Evolutionary conservation across 106 monocot genomes (phyloP).

Genomic region (Dioscorea zingiberensis): DNA sequence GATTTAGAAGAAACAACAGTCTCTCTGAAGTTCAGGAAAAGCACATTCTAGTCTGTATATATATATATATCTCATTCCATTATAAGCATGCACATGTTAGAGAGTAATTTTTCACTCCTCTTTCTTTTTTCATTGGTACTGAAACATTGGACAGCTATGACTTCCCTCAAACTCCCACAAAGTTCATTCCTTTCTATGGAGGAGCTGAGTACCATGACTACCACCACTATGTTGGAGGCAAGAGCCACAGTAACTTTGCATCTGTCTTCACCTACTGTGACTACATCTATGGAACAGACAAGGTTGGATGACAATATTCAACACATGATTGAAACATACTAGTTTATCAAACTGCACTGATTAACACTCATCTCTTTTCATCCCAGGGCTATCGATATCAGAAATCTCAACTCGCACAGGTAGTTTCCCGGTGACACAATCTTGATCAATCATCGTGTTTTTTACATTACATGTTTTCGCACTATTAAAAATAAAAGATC

Average conservation of each 20-base stretch:
- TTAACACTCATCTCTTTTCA: background rate
- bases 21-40: too few relatives aligned
- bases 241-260: constrained; percentile 92
- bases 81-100: too few relatives aligned
- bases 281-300: constrained; percentile 88
- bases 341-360: too few relatives aligned
- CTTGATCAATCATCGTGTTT: background rate
- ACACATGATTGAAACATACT: too few relatives aligned
- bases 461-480: background rate
- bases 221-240: constrained; percentile 88
- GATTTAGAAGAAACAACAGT: too few relatives aligned
- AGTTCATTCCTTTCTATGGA: constrained; percentile 89
- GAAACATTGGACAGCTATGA: constrained; percentile 43
- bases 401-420: constrained; percentile 64
- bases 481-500: too few relatives aligned
- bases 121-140: too few relatives aligned
- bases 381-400: constrained; percentile 82
- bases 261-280: constrained; percentile 95
- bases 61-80: too few relatives aligned
- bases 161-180: constrained; percentile 64
- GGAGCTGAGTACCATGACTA: constrained; percentile 93
- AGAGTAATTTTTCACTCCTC: too few relatives aligned
- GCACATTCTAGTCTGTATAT: too few relatives aligned
- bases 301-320: too few relatives aligned
- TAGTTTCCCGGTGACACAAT: constrained; percentile 11